Percentiles rank a stretch among this genome's conserved stretches.
Conservation (phyloP, 148 eudicot genomes). For the Rhododendron ferrugineum region DNA sequence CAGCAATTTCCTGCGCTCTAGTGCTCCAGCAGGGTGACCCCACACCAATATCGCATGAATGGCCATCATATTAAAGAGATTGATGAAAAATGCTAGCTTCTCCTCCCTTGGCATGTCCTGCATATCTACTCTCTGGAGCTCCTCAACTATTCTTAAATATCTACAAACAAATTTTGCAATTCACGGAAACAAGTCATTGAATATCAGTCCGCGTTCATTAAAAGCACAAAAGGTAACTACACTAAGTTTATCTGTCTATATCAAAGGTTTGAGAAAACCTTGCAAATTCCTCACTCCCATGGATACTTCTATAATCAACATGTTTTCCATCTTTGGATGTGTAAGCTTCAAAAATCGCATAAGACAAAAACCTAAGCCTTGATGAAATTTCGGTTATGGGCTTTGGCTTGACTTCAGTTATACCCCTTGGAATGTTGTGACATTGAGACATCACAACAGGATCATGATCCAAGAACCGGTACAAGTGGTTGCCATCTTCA, state of each 20-base stretch:
- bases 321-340: constrained; percentile 45
- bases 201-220: background rate
- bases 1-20: constrained; percentile 41
- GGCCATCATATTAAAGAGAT: constrained; percentile 48
- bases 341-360: constrained; percentile 53
- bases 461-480: constrained; percentile 50
- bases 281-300: constrained; percentile 57
- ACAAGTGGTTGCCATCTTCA: constrained; percentile 48
- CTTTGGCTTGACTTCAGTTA: constrained; percentile 40
- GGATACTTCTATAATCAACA: constrained; percentile 52
- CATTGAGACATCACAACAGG: constrained; percentile 40
- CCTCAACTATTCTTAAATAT: constrained; percentile 45
- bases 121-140: constrained; percentile 46
- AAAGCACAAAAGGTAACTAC: background rate
- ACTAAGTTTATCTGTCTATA: background rate
- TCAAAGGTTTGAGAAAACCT: constrained; percentile 27
- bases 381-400: constrained; percentile 41
- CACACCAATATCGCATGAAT: constrained; percentile 43
- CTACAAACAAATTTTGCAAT: constrained; percentile 10
- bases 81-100: constrained; percentile 46
- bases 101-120: constrained; percentile 37
- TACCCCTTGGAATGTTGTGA: constrained; percentile 44
- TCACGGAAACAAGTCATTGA: background rate
- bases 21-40: constrained; percentile 45
- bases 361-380: constrained; percentile 35